These are phyloP conservation scores for Spergularia azorica DNA, from an alignment of 179 eudicot genomes.

Conservation along the genomic window DNA sequence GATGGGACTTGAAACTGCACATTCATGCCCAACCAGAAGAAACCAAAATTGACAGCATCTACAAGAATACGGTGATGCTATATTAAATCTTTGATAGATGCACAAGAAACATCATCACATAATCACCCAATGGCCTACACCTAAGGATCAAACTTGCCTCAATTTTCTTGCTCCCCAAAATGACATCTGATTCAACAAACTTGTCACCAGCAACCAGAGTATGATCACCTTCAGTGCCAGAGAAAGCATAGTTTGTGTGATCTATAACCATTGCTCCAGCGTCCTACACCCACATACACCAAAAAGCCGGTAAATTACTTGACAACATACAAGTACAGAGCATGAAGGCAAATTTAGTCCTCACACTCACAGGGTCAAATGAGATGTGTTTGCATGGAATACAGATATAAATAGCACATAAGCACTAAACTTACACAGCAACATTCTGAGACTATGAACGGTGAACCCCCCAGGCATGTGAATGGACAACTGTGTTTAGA, in stretches of 20 bases:
- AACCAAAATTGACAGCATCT: too few species aligned
- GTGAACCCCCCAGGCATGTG: too few species aligned
- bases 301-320: neutral
- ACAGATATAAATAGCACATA: too few species aligned
- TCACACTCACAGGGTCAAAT: neutral
- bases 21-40: too few species aligned
- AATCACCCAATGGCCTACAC: neutral
- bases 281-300: slow-evolving; percentile 48
- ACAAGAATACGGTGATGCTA: neutral
- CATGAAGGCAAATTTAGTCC: neutral
- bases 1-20: too few species aligned
- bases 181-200: slow-evolving; percentile 62
- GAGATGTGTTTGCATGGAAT: too few species aligned
- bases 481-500: too few species aligned
- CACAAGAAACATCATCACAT: neutral
- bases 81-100: neutral
- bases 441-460: too few species aligned
- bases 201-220: slow-evolving; percentile 69
- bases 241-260: slow-evolving; percentile 76
- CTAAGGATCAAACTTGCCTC: slow-evolving; percentile 45
- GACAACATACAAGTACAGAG: neutral
- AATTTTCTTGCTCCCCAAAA: slow-evolving; percentile 66
- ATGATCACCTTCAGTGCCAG: slow-evolving; percentile 72
- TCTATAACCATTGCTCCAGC: slow-evolving; percentile 71
- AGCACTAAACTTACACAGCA: too few species aligned